Conservation (phyloP, 2,329 filamentous ascomycete species). For the Raffaelea arxii region DNA sequence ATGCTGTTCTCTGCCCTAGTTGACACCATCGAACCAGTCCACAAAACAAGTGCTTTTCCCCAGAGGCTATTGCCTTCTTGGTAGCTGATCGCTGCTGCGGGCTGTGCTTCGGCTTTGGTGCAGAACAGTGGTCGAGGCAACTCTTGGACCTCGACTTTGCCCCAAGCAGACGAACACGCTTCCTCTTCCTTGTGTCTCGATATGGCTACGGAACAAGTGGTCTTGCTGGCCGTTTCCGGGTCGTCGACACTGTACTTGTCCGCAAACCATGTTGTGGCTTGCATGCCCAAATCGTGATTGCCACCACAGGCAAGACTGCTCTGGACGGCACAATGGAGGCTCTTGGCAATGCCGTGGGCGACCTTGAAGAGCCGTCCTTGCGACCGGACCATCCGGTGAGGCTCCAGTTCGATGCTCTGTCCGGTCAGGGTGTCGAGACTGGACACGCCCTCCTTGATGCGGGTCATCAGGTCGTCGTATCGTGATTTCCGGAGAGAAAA, state of each 20-base stretch:
- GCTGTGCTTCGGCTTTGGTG: too few relatives aligned
- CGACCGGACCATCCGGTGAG: constrained; percentile 9
- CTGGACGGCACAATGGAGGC: constrained; percentile 16
- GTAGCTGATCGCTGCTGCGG: too few relatives aligned
- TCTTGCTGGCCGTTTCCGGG: constrained; percentile 9
- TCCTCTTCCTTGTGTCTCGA: too few relatives aligned
- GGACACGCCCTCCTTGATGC: constrained; percentile 13
- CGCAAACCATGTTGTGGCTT: constrained; percentile 7
- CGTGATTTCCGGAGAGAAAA: constrained; percentile 10
- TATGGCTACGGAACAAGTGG: too few relatives aligned
- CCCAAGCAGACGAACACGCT: too few relatives aligned
- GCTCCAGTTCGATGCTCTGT: constrained; percentile 15
- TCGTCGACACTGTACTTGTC: constrained; percentile 10
- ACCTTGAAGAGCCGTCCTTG: constrained; percentile 13
- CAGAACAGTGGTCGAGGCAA: too few relatives aligned
- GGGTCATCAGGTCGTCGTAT: constrained; percentile 7
- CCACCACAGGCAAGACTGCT: constrained; percentile 14
- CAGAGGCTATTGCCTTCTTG: too few relatives aligned
- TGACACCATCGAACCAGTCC: too few relatives aligned
- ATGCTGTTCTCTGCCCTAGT: too few relatives aligned
- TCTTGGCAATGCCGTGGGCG: constrained; percentile 13
- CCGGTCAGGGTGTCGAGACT: constrained; percentile 14
- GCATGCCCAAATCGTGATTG: constrained; percentile 14
- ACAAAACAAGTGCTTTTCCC: too few relatives aligned
- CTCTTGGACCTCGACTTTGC: too few relatives aligned